Base-by-base conservation (phyloP, 495 filamentous ascomycete genomes). In the Aspergillus mulundensis region DNA sequence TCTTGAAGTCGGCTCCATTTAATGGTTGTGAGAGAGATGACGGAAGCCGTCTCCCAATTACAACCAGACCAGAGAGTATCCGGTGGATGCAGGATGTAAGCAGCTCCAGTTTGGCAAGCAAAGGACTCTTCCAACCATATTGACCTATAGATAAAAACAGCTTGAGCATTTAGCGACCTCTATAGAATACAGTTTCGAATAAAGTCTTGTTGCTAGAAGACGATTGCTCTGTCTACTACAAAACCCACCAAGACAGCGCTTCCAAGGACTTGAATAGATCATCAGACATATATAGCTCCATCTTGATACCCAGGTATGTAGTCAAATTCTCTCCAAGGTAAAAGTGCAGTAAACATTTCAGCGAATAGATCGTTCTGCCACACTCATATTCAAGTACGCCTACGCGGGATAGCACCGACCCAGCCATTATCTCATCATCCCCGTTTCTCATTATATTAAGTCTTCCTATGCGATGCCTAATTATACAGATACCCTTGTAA, bases 401-500 rank as follows among this genome's bases (percentile, higher is more conserved):
- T 40, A 16, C 14, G 18, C 38, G 18, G n/a, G 4, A 40, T 8
- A 40, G 38, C 14, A 18, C n/a, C 38, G 38, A 40, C 38, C 3
- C 14, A 40, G n/a, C n/a, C 3, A 40, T 40, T 3, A 40, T 40
- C 11, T 21, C 20, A 45, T 45, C 42, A 21, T 45, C 20, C 7
- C 19, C 24, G 25, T 14, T 21, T n/a, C 20, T 51, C 15, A 47
- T 47, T 21, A 52, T 52, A 51, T 60, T 53, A 55, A 15, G 48
- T 45, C 16, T 7, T 45, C 42, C 15, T 7, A 30, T 48, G 23
- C 32, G 21, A 3, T 46, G 3, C 23, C 44, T 56, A 56, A 30
- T 50, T 36, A 54, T 55, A 60, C 30, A 39, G 5, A 8, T n/a
- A 30, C 34, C 43, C 38, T 51, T 24, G 16, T 60, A 55, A 45